These are phyloP conservation scores for Globisporangium takayamanum DNA, from an alignment of 352 stramenopile genomes.

Conservation along the genomic window DNA sequence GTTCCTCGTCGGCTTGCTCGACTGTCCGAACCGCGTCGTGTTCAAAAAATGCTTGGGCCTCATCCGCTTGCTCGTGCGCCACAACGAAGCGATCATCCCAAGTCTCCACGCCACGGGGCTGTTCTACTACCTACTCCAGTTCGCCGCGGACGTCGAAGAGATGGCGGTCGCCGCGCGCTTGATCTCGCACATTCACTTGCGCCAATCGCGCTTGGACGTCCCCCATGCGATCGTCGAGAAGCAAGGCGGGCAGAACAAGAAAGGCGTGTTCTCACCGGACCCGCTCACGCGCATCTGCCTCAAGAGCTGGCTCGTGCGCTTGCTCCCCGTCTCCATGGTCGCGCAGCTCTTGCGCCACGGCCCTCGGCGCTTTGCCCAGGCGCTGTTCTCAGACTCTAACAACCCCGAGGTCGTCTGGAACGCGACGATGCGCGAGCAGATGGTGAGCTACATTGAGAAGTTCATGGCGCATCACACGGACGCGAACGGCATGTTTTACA, in stretches of 20 bases:
- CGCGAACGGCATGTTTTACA: constrained; percentile 61
- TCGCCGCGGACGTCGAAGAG: constrained; percentile 73
- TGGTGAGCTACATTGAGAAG: constrained; percentile 83
- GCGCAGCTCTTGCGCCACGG: constrained; percentile 78
- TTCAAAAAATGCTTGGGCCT: constrained; percentile 82
- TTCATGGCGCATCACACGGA: constrained; percentile 77
- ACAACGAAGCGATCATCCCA: constrained; percentile 82
- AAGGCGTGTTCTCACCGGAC: constrained; percentile 71
- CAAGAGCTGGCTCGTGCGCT: constrained; percentile 76
- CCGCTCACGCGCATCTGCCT: constrained; percentile 78
- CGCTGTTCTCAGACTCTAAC: constrained; percentile 77
- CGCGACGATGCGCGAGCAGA: constrained; percentile 76
- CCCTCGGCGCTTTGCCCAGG: constrained; percentile 61
- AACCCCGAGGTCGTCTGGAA: constrained; percentile 87
- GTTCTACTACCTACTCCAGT: constrained; percentile 84
- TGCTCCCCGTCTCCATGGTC: constrained; percentile 82
- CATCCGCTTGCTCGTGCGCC: constrained; percentile 73
- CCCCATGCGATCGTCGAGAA: constrained; percentile 58
- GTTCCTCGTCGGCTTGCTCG: constrained; percentile 73
- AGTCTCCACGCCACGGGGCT: constrained; percentile 77
- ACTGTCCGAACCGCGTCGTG: constrained; percentile 78
- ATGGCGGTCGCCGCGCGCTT: constrained; percentile 75
- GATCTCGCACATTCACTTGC: constrained; percentile 79
- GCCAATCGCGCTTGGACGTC: constrained; percentile 61
- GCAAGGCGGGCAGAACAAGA: constrained; percentile 78